Evolutionary conservation across 73 alveolate species (phyloP).

Genomic region (Uronychia binucleata): DNA sequence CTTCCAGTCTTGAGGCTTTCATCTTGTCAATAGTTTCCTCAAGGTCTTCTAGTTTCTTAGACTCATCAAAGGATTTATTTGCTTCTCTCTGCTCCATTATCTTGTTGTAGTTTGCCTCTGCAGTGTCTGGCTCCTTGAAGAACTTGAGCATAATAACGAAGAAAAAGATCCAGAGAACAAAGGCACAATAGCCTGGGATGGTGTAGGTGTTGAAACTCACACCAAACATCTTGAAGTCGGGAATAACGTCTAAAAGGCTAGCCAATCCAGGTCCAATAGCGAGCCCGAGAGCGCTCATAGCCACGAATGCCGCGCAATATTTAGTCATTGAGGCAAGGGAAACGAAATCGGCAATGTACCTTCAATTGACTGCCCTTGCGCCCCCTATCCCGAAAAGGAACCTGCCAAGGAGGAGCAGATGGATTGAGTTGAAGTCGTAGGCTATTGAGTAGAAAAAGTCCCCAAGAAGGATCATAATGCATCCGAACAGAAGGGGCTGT

Average conservation of each 20-base stretch:
- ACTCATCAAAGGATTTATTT: neutral
- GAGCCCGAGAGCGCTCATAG: constrained; percentile 12
- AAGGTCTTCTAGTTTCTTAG: neutral
- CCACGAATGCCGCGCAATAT: constrained; percentile 15
- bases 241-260: neutral
- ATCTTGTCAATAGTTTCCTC: neutral
- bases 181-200: neutral
- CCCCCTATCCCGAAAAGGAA: constrained; percentile 61
- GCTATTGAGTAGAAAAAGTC: constrained; percentile 30
- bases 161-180: constrained; percentile 9
- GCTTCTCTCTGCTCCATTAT: neutral
- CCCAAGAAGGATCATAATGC: constrained; percentile 32
- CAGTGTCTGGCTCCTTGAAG: neutral
- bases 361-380: constrained; percentile 57
- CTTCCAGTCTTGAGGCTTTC: neutral
- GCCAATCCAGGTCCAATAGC: constrained; percentile 14
- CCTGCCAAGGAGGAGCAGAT: constrained; percentile 23
- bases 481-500: constrained; percentile 24
- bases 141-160: neutral
- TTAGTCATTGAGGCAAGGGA: neutral
- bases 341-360: constrained; percentile 52
- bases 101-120: neutral
- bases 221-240: neutral
- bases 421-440: neutral
- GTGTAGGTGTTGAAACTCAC: constrained; percentile 6